Evolutionary conservation across 352 stramenopile genomes (phyloP).

Genomic region (Phytophthora sansomeana): DNA sequence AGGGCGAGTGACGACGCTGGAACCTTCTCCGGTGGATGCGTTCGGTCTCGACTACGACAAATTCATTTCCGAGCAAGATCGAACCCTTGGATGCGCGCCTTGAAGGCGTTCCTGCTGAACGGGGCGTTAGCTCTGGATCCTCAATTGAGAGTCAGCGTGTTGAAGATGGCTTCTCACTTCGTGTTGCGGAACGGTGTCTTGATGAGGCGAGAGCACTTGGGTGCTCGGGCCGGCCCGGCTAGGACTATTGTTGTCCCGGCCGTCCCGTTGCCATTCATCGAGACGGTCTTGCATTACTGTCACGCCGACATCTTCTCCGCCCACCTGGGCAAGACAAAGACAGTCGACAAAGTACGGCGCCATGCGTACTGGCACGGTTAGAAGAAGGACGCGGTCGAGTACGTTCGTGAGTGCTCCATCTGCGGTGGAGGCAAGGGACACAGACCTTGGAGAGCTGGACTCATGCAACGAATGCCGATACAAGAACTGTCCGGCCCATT

Average conservation of each 20-base stretch:
- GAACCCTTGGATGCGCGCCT: neutral
- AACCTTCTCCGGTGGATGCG: neutral
- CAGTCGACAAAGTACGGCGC: neutral
- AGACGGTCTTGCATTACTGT: neutral
- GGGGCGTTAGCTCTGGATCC: neutral
- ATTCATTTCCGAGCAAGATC: neutral
- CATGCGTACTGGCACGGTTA: neutral
- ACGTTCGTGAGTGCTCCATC: neutral
- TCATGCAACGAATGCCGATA: constrained; percentile 3
- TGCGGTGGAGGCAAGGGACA: neutral
- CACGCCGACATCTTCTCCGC: neutral
- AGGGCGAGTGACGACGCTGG: neutral
- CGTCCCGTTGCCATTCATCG: neutral
- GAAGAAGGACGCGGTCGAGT: neutral
- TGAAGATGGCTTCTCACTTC: neutral
- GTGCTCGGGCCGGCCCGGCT: too few species aligned
- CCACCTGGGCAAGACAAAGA: neutral
- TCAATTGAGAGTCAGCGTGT: neutral
- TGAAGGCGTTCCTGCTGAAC: neutral
- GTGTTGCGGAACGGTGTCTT: neutral
- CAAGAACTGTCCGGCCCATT: neutral
- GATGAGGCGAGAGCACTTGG: neutral
- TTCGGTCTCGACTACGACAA: neutral
- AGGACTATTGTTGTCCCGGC: neutral
- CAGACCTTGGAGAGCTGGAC: neutral